Conservation (phyloP, 1,284 basidiomycete genomes). For the Xanthoconium separans region DNA sequence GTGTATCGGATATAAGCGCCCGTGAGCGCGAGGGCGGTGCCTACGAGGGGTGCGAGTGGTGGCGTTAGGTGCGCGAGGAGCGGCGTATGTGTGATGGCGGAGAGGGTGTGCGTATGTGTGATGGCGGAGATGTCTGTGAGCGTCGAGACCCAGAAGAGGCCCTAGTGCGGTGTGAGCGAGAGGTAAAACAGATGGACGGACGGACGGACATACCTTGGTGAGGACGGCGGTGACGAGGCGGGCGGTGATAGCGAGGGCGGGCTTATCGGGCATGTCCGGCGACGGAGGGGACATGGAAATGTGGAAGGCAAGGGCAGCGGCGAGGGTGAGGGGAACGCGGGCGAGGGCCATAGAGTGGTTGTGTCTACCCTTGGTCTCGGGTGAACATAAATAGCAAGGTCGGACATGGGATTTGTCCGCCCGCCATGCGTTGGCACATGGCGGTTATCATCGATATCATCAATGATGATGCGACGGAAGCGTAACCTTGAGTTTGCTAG, state of each 20-base stretch:
- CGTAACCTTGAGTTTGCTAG: no score
- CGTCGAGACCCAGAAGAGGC: constrained; percentile 22
- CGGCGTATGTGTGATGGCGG: not conserved
- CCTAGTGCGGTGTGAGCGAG: constrained; percentile 8
- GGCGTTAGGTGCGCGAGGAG: not conserved
- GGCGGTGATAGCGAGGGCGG: not conserved
- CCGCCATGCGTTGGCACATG: no score
- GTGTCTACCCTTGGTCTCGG: not conserved
- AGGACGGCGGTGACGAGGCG: constrained; percentile 6
- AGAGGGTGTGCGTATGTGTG: not conserved
- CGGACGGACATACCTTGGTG: constrained; percentile 16
- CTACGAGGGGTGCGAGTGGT: constrained; percentile 7
- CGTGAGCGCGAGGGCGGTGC: constrained; percentile 14
- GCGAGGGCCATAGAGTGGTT: constrained; percentile 5
- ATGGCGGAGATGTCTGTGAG: constrained; percentile 13
- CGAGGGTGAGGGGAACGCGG: constrained; percentile 20
- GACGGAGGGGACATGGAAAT: constrained; percentile 16
- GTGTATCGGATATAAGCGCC: constrained; percentile 20
- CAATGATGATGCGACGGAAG: no score
- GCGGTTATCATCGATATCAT: no score
- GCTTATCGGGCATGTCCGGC: not conserved
- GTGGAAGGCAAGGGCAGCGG: constrained; percentile 24
- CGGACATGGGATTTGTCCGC: no score
- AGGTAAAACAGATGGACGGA: not conserved
- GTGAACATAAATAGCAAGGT: no score